Base-by-base conservation (phyloP, 257 asterid species). In the Solanum dulcamara region DNA sequence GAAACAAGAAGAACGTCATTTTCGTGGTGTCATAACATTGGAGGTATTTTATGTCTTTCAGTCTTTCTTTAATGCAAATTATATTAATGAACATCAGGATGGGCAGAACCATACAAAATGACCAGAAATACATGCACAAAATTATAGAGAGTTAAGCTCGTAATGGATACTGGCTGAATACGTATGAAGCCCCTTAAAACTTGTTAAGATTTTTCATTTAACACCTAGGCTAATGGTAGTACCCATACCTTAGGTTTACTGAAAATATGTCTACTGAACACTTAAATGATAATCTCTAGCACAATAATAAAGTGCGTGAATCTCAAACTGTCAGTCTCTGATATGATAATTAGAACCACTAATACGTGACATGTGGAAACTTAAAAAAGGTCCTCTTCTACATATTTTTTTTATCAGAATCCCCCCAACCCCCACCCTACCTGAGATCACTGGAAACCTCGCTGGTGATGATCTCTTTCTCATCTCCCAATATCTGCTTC, bases 1-100 rank as follows among this genome's bases (percentile, higher is more conserved):
- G 89, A 95, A 94, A 80, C 98, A 94, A 91, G 99, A 96, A 89
- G 99, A 96, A 88, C 91, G 93, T 3, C 97, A 93, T 90, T 96
- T 95, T 85, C 99, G 97, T 86, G 99, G 99, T 83, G 98, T 94
- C 80, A 91, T 96, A 80, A 94, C 93, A 62, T 92, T 96, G 90
- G 99, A 96, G 99, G 99, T 94, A 84, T 44, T 79, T 50, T n/a
- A 9, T 74, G 24, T 44, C 2, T 9, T 44, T 44, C 60, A 5
- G 60, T 28, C 8, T 75, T 75, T 75, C 38, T 44, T 44, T 26
- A 14, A 75, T 44, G 60, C 82, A 75, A 75, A 46, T 44, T 75
- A 26, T 75, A 26, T 44, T 75, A 44, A 15, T 75, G 40, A 14
- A 44, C 3, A 14, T 75, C 60, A 15, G 81, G 44, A 75, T 44